Percentiles rank a stretch among this genome's conserved stretches.
Conservation (phyloP, 2,329 filamentous ascomycete genomes). For the Pseudogymnoascus sp. region DNA sequence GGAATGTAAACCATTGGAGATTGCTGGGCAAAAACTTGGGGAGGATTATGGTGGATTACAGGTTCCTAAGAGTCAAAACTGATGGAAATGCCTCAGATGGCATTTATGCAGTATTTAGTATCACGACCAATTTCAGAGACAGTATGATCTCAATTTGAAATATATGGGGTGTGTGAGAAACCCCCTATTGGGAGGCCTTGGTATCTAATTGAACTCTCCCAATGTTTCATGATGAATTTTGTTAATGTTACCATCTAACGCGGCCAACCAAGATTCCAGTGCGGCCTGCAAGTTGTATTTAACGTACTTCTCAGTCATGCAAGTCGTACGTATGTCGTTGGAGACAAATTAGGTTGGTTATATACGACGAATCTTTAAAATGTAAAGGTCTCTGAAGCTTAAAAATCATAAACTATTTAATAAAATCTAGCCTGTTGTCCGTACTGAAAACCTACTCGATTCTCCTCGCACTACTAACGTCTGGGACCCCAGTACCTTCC, state of each 20-base stretch:
- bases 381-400: neutral
- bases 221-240: neutral
- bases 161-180: neutral
- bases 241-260: neutral
- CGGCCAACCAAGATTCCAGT: neutral
- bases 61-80: neutral
- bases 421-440: neutral
- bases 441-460: slow-evolving; percentile 23
- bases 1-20: slow-evolving; percentile 12
- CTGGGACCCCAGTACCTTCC: slow-evolving; percentile 44
- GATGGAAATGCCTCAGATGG: neutral
- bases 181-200: neutral
- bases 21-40: slow-evolving; percentile 15
- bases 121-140: neutral
- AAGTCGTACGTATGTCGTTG: neutral
- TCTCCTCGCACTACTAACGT: slow-evolving; percentile 32
- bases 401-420: neutral
- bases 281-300: neutral
- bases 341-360: neutral
- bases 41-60: slow-evolving; percentile 18
- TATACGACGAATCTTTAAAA: neutral
- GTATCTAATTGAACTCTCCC: neutral
- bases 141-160: neutral
- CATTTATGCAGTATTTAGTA: neutral
- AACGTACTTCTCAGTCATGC: neutral